These are phyloP conservation scores for Toxicodendron radicans DNA, from an alignment of 345 rosid genomes.

Conservation along the genomic window DNA sequence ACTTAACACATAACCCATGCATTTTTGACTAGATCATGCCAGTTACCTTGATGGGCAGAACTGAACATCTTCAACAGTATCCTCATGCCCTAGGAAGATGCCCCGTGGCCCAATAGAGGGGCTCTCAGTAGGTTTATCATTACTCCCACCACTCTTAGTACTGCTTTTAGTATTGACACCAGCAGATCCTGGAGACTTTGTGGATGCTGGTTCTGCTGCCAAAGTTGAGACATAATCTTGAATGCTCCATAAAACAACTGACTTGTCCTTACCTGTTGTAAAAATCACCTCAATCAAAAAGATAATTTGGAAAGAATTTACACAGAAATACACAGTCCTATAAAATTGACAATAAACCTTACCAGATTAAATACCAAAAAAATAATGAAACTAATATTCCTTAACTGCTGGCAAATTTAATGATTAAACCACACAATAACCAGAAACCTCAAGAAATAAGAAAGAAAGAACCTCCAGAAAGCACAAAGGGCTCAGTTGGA, in stretches of 20 bases:
- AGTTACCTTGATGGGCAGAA: constrained; percentile 66
- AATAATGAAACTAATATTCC: too few species aligned
- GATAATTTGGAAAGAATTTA: not conserved
- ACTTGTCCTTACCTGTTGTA: constrained; percentile 58
- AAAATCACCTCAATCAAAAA: constrained; percentile 13
- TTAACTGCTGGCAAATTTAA: too few species aligned
- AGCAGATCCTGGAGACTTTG: constrained; percentile 46
- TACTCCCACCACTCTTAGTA: constrained; percentile 43
- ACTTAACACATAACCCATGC: not conserved
- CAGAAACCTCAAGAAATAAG: not conserved
- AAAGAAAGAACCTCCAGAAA: constrained; percentile 52
- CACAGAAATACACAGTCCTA: not conserved
- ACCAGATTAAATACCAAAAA: too few species aligned
- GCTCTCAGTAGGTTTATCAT: constrained; percentile 41
- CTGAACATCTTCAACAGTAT: constrained; percentile 71
- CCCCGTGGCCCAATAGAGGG: constrained; percentile 56
- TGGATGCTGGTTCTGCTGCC: constrained; percentile 34
- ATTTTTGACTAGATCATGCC: constrained; percentile 12
- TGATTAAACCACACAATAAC: not conserved
- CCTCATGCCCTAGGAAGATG: constrained; percentile 53
- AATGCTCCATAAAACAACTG: constrained; percentile 64
- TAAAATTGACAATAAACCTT: too few species aligned
- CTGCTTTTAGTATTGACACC: constrained; percentile 35
- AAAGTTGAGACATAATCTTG: constrained; percentile 57
- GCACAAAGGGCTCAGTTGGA: constrained; percentile 58